Percentiles rank a stretch among this genome's conserved stretches.
phyloP scores from a whole-genome alignment of 2,329 filamentous ascomycete genomes.

The Ascochyta pisi region DNA sequence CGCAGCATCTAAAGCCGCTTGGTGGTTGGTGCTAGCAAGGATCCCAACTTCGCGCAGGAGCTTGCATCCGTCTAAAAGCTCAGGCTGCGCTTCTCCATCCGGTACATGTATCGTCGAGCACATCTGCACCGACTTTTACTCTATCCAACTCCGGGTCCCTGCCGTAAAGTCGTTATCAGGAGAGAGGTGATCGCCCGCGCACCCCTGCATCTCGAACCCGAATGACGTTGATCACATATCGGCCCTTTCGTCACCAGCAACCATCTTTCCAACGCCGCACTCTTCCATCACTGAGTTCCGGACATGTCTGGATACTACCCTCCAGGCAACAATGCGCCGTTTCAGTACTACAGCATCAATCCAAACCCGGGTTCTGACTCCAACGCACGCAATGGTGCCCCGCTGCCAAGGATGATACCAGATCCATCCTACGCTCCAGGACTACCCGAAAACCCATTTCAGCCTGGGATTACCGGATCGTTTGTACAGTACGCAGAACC shows the following conservation, averaged over 20 bases:
- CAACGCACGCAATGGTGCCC: constrained; percentile 29
- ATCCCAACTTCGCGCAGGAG: constrained; percentile 38
- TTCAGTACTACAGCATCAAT: constrained; percentile 47
- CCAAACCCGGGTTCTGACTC: constrained; percentile 34
- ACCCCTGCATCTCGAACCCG: constrained; percentile 43
- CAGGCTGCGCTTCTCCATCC: constrained; percentile 28
- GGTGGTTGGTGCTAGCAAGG: constrained; percentile 44
- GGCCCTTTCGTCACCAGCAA: constrained; percentile 35
- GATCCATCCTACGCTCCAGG: constrained; percentile 39
- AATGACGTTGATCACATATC: constrained; percentile 49
- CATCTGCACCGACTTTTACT: constrained; percentile 26
- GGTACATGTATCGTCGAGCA: constrained; percentile 22
- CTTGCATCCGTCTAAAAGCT: constrained; percentile 35
- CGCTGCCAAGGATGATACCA: constrained; percentile 35
- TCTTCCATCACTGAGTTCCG: constrained; percentile 20
- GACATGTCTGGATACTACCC: constrained; percentile 50
- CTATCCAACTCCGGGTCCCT: constrained; percentile 37
- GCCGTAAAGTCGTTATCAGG: constrained; percentile 37
- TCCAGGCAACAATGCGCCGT: constrained; percentile 41
- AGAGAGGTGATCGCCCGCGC: constrained; percentile 42
- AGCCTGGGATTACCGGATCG: constrained; percentile 36
- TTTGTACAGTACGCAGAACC: constrained; percentile 43
- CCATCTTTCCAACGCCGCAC: constrained; percentile 29
- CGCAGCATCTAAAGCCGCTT: constrained; percentile 42
- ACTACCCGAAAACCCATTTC: constrained; percentile 42